These are phyloP conservation scores for Citrus mangshanensis DNA, from an alignment of 345 rosid species.

Conservation along the genomic window DNA sequence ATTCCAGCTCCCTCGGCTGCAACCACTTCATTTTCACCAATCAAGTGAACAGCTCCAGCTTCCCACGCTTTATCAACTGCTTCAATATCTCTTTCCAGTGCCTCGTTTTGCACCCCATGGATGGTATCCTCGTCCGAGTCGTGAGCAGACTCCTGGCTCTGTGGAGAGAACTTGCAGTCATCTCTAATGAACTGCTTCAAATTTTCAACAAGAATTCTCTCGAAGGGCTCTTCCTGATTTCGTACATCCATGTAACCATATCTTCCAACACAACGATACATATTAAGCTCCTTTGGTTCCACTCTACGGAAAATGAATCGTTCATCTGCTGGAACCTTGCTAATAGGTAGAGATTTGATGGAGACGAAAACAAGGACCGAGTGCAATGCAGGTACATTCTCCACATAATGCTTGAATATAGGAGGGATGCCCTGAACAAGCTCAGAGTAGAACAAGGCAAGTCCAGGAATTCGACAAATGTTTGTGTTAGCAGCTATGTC, in stretches of 20 bases:
- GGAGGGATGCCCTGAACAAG: slow-evolving; percentile 43
- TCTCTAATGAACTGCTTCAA: slow-evolving; percentile 34
- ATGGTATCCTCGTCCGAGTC: background rate
- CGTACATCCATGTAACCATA: slow-evolving; percentile 41
- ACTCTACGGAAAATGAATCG: slow-evolving; percentile 39
- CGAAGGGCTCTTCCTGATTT: slow-evolving; percentile 26
- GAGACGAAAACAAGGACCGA: slow-evolving; percentile 43
- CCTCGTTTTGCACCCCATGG: slow-evolving; percentile 21
- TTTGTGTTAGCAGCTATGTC: slow-evolving; percentile 5
- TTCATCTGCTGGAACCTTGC: slow-evolving; percentile 32
- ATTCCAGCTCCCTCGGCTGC: slow-evolving; percentile 23
- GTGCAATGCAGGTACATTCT: slow-evolving; percentile 35
- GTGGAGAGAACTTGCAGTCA: background rate
- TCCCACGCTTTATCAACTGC: slow-evolving; percentile 28
- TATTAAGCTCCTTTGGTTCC: slow-evolving; percentile 23
- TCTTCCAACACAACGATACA: slow-evolving; percentile 42
- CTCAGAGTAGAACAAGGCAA: slow-evolving; percentile 49
- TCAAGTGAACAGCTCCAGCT: slow-evolving; percentile 35
- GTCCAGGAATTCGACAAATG: slow-evolving; percentile 33
- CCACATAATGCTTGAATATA: slow-evolving; percentile 40
- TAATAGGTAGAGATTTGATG: slow-evolving; percentile 34
- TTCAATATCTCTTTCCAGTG: slow-evolving; percentile 17
- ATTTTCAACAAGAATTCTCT: slow-evolving; percentile 22
- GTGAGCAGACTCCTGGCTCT: background rate
- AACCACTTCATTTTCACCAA: slow-evolving; percentile 39